Percentiles rank a stretch among this genome's conserved stretches.
These are phyloP conservation scores for Populus hybrid DNA, from an alignment of 441 rosid species.

Conservation along the genomic window DNA sequence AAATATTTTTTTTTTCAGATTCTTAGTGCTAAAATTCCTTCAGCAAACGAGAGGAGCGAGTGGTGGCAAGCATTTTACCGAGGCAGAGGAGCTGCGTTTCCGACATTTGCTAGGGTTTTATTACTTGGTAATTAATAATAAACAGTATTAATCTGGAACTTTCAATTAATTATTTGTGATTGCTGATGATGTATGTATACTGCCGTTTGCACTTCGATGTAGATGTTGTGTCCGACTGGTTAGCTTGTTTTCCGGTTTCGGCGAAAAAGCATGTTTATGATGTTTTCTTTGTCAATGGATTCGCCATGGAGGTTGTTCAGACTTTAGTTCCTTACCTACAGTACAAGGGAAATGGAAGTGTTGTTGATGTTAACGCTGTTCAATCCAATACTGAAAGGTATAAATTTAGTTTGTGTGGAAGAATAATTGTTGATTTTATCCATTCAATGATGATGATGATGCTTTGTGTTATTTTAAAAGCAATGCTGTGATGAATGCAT, in stretches of 20 bases:
- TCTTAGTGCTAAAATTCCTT: slow-evolving; percentile 37
- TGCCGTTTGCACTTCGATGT: slow-evolving; percentile 28
- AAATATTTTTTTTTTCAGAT: slow-evolving; percentile 5
- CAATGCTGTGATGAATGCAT: not conserved
- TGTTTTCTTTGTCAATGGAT: slow-evolving; percentile 72
- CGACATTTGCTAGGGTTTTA: slow-evolving; percentile 61
- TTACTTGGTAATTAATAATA: slow-evolving; percentile 44
- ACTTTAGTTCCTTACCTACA: slow-evolving; percentile 69
- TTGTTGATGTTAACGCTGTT: slow-evolving; percentile 44
- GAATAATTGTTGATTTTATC: not conserved
- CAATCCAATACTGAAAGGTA: slow-evolving; percentile 78
- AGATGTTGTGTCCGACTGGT: slow-evolving; percentile 94
- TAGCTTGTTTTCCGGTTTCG: slow-evolving; percentile 81
- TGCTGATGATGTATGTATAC: slow-evolving; percentile 2
- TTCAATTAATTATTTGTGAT: slow-evolving; percentile 1
- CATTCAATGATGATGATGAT: not conserved
- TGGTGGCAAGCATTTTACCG: slow-evolving; percentile 57
- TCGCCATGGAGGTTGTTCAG: slow-evolving; percentile 72
- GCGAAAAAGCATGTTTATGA: slow-evolving; percentile 71
- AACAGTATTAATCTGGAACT: not conserved
- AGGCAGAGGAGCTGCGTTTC: slow-evolving; percentile 65
- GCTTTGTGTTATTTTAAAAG: not conserved
- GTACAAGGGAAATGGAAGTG: slow-evolving; percentile 29
- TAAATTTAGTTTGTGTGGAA: slow-evolving; percentile 9
- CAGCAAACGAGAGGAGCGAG: slow-evolving; percentile 45